phyloP scores from a whole-genome alignment of 2,329 filamentous ascomycete genomes.

The Coniochaeta prunicola region DNA sequence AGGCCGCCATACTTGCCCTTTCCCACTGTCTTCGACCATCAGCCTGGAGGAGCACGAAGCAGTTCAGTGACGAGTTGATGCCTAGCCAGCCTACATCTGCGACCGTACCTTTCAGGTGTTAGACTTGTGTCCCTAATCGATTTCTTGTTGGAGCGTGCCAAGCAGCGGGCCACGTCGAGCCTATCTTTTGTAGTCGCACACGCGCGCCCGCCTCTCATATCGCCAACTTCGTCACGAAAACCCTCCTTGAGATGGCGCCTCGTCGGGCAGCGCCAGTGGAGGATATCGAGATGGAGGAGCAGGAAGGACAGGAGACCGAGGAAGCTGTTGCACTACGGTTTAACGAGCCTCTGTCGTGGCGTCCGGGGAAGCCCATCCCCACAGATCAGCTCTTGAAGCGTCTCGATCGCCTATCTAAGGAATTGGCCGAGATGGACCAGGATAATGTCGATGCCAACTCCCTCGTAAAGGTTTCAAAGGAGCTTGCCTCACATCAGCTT shows the following conservation, averaged over 20 bases:
- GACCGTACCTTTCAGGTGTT: neutral
- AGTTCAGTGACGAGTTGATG: neutral
- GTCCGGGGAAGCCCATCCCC: constrained; percentile 80
- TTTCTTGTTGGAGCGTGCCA: neutral
- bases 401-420: constrained; percentile 71
- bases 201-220: neutral
- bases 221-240: neutral
- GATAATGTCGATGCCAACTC: constrained; percentile 78
- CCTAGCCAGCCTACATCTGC: neutral
- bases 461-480: constrained; percentile 75
- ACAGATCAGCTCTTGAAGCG: constrained; percentile 76
- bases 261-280: constrained; percentile 29
- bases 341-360: constrained; percentile 82
- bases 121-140: neutral
- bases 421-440: constrained; percentile 81
- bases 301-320: constrained; percentile 30
- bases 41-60: neutral
- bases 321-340: constrained; percentile 57
- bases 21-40: neutral
- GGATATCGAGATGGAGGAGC: constrained; percentile 30
- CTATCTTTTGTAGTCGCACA: neutral
- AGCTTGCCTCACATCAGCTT: constrained; percentile 74
- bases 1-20: neutral
- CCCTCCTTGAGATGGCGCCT: constrained; percentile 26
- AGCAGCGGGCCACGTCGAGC: neutral